Evolutionary conservation across 768 basidiomycete genomes (phyloP).

Genomic region (Suillus clintonianus): DNA sequence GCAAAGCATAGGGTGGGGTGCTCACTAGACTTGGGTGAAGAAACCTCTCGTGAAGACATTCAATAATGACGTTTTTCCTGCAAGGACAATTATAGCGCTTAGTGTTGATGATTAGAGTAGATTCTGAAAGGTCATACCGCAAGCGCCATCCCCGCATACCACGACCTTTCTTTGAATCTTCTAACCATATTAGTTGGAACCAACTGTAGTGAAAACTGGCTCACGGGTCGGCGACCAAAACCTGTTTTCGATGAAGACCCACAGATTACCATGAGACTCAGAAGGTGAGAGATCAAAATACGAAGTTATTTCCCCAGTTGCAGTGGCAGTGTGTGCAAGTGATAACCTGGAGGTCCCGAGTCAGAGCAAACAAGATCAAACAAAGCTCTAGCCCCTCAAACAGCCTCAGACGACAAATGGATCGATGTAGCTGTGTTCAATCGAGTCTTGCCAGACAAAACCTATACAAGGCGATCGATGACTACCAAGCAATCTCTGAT

Average conservation of each 20-base stretch:
- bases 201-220: slow-evolving; percentile 8
- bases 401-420: too few relatives aligned
- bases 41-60: slow-evolving; percentile 91
- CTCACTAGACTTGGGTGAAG: slow-evolving; percentile 93
- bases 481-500: not conserved
- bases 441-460: too few relatives aligned
- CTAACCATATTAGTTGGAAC: slow-evolving; percentile 13
- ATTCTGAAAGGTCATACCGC: slow-evolving; percentile 54
- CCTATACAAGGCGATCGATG: too few relatives aligned
- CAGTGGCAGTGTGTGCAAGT: not conserved
- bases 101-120: not conserved
- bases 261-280: slow-evolving; percentile 54
- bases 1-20: slow-evolving; percentile 8
- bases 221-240: slow-evolving; percentile 49
- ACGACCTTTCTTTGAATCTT: slow-evolving; percentile 68
- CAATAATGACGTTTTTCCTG: slow-evolving; percentile 81
- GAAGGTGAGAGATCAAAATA: slow-evolving; percentile 16
- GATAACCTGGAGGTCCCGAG: not conserved
- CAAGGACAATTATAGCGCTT: not conserved
- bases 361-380: not conserved
- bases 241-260: slow-evolving; percentile 52
- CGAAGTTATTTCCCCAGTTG: not conserved
- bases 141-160: slow-evolving; percentile 97
- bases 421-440: too few relatives aligned
- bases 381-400: not conserved